Base-by-base conservation (phyloP, 768 basidiomycete species). In the Tricholomella constricta region DNA sequence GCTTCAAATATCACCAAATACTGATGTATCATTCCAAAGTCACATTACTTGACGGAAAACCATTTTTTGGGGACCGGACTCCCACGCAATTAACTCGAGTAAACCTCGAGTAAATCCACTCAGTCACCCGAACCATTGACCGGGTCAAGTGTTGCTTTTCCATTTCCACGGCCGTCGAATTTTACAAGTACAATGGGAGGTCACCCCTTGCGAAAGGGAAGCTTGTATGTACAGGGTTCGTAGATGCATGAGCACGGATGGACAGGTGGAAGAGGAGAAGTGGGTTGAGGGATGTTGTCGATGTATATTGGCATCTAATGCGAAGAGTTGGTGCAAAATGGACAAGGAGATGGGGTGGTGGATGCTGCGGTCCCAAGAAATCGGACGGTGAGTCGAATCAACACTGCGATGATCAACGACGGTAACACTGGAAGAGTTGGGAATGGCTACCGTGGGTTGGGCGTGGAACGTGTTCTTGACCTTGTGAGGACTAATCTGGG, bases 381-480 rank as follows among this genome's bases (percentile, higher is more conserved):
- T 37, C 26, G 42, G 23, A 42, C 27, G 43, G 27, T 29, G 26
- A 27, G 19, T 31, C 38, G 40, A 38, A 22, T 17, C 37, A 38
- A 23, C 25, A n/a, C 42, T 43, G 25, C n/a, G 15, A n/a, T 43
- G 26, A 43, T 43, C 26, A 43, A 27, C 19, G 42, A 48, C 46
- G 35, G 25, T 50, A 50, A 36, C 23, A 27, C 47, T 32, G 17
- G 35, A 42, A 22, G 29, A 20, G 26, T 23, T 43, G 23, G 34
- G 19, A 26, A 42, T 40, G 43, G 37, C 52, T 53, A 57, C 27
- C 22, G 34, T 8, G 31, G 10, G 31, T 9, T 14, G 31, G 57
- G 47, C 40, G 40, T 54, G 47, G 47, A 53, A 51, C 38, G 50
- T 37, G 35, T 27, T 38, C 15, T 40, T 45, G 49, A 55, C 57